Evolutionary conservation across 768 basidiomycete species (phyloP), one percentile per base, ranked within the genome.

Genomic region (Russula emetica): DNA sequence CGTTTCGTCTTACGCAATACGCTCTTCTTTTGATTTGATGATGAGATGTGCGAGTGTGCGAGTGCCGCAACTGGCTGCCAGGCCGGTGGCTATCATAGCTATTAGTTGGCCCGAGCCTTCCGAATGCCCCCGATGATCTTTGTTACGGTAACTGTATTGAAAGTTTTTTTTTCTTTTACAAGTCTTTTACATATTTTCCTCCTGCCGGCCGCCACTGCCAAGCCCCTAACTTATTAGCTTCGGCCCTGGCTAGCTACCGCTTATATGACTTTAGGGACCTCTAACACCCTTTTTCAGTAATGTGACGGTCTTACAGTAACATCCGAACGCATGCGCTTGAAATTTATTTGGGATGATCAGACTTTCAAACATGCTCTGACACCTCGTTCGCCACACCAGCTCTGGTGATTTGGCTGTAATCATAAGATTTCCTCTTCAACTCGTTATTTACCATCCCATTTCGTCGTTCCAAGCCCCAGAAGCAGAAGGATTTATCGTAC

Each of bases 1-100:
- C 77, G 91, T 67, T 88, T 92, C 70, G 86, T 82, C n/a, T 74
- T 83, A 71, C 76, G 78, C 60, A 77, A 85, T 64, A 90, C 90
- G 0, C 76, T 82, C 45, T 91, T 85, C 72, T 94, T 90, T 73
- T 93, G 73, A 80, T n/a, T 22, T 45, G 44, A 38, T 13, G 36
- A 16, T 2, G 38, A 40, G 38, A 13, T 6, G 16, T 18, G 38
- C 14, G 16, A 40, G 3, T 1, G 38, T 26, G 10, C 24, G 45
- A 58, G 51, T n/a, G 36, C 14, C 45, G 51, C 45, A 47, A 20
- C 18, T 36, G 58, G 47, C 22, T 13, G 11, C 34, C n/a, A n/a
- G n/a, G n/a, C n/a, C n/a, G n/a, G n/a, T 11, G 34, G 13, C 34
- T 11, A 30, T 30, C 4, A 30, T 9, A 9, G 32, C 8, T 32